Percentiles rank a stretch among this genome's conserved stretches.
phyloP scores from a whole-genome alignment of 2,329 filamentous ascomycete genomes.

The Venturia nashicola region DNA sequence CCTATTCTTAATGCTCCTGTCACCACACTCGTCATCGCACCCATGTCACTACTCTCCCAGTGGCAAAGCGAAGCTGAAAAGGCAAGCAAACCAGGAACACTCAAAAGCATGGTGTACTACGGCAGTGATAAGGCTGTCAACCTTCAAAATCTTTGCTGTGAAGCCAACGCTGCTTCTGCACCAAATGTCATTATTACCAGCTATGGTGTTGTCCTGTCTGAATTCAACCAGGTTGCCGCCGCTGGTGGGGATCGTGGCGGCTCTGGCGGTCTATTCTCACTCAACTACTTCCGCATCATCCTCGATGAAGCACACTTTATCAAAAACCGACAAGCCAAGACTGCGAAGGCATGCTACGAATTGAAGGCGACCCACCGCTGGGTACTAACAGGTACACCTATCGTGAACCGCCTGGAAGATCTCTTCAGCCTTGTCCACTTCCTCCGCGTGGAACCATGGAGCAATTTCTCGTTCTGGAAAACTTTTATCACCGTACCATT shows the following conservation, averaged over 20 bases:
- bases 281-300: conserved; percentile 91
- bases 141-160: conserved; percentile 65
- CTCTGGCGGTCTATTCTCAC: conserved; percentile 65
- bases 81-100: conserved; percentile 69
- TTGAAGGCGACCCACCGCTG: conserved; percentile 76
- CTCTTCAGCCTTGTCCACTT: conserved; percentile 89
- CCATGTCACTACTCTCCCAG: conserved; percentile 90
- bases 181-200: conserved; percentile 91
- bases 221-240: conserved; percentile 60
- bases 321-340: conserved; percentile 79
- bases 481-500: conserved; percentile 98
- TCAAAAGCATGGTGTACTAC: conserved; percentile 85
- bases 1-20: conserved; percentile 58
- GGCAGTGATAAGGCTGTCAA: conserved; percentile 73
- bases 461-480: conserved; percentile 98
- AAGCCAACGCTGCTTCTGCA: conserved; percentile 58
- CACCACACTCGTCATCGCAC: conserved; percentile 90
- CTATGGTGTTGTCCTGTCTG: conserved; percentile 83
- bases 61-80: conserved; percentile 95
- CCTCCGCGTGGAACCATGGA: conserved; percentile 91
- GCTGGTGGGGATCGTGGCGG: conserved; percentile 49
- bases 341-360: conserved; percentile 88
- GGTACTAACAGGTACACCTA: conserved; percentile 89
- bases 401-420: conserved; percentile 91
- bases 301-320: conserved; percentile 92